Percentiles rank a stretch among this genome's conserved stretches.
Conservation (phyloP, 2,329 filamentous ascomycete genomes). For the Neofusicoccum cordaticola region DNA sequence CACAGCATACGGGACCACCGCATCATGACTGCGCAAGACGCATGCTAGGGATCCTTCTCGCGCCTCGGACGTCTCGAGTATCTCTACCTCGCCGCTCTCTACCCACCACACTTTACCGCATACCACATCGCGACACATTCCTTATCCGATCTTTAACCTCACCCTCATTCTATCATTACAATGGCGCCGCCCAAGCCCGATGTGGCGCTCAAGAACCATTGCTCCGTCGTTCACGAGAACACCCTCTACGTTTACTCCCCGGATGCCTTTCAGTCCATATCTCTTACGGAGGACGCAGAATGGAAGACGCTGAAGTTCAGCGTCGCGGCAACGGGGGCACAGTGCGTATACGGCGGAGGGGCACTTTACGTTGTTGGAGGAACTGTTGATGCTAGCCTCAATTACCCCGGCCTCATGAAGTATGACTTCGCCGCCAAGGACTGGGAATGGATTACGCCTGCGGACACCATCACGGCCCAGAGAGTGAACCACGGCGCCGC, state of each 20-base stretch:
- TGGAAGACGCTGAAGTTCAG: slow-evolving; percentile 69
- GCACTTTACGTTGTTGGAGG: slow-evolving; percentile 83
- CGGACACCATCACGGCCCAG: slow-evolving; percentile 55
- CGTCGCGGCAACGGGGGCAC: slow-evolving; percentile 68
- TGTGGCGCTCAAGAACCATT: slow-evolving; percentile 70
- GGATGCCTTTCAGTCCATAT: slow-evolving; percentile 70
- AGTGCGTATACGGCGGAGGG: slow-evolving; percentile 70
- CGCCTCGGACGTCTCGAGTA: slow-evolving; percentile 5
- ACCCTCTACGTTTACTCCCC: slow-evolving; percentile 81
- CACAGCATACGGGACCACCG: background rate
- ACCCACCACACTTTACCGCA: background rate
- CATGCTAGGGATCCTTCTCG: slow-evolving; percentile 3
- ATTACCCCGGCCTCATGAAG: slow-evolving; percentile 73
- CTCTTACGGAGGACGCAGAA: slow-evolving; percentile 64
- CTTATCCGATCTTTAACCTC: background rate
- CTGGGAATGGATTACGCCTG: slow-evolving; percentile 58
- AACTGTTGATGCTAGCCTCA: slow-evolving; percentile 26
- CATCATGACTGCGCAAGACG: slow-evolving; percentile 13
- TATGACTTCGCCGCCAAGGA: slow-evolving; percentile 56
- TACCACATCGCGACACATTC: background rate
- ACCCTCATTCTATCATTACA: background rate
- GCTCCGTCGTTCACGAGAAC: slow-evolving; percentile 76
- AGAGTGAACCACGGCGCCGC: slow-evolving; percentile 71
- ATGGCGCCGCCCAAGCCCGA: slow-evolving; percentile 74
- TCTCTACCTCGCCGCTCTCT: slow-evolving; percentile 4